Conservation (phyloP, 306 rosid species). For the Purshia tridentata region DNA sequence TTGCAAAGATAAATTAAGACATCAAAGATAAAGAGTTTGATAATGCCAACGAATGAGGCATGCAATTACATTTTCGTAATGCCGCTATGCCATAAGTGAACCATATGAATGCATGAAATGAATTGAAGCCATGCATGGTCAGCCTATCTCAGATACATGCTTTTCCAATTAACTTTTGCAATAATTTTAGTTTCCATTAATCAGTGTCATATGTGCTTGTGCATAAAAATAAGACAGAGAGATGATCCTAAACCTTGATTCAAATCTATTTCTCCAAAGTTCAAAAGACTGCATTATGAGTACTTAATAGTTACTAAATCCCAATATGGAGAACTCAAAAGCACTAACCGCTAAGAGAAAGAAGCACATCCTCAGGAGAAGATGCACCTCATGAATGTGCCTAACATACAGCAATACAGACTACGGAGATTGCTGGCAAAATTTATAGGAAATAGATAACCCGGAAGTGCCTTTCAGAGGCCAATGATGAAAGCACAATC, state of each 20-base stretch:
- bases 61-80: background rate
- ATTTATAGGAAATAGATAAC: background rate
- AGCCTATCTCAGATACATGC: background rate
- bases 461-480: no score
- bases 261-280: background rate
- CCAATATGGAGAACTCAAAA: no score
- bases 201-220: background rate
- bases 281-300: no score
- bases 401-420: background rate
- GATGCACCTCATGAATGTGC: background rate
- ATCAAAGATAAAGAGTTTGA: background rate
- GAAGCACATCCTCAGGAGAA: background rate
- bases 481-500: background rate
- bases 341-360: background rate
- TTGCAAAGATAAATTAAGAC: background rate
- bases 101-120: background rate
- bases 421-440: background rate
- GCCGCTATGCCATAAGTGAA: background rate
- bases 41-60: slow-evolving; percentile 1
- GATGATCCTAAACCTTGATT: background rate
- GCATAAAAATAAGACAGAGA: background rate
- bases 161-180: background rate
- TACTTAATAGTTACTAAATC: no score
- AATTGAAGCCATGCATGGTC: background rate
- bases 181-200: background rate